Percentiles rank a stretch among this genome's conserved stretches.
phyloP scores from a whole-genome alignment of 202 grass and related monocot genomes.

The Digitaria exilis region DNA sequence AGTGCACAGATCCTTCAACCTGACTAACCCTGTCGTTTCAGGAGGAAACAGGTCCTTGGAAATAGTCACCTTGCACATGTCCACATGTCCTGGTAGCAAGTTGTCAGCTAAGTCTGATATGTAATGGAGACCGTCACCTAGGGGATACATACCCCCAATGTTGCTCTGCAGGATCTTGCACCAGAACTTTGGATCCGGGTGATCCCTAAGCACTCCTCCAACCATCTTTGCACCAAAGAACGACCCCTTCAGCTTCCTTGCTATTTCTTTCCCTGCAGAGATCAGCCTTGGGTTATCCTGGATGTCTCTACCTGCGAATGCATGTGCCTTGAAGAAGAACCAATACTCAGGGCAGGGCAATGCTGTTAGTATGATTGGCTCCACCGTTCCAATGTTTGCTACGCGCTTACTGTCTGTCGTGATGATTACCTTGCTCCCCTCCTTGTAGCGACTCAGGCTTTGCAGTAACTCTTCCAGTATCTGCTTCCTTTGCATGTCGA shows the following conservation, averaged over 20 bases:
- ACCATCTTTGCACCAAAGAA: conserved; percentile 33
- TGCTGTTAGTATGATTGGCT: neutral
- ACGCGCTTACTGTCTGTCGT: neutral
- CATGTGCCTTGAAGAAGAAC: conserved; percentile 18
- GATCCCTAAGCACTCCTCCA: conserved; percentile 19
- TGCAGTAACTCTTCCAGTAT: neutral
- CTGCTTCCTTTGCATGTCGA: neutral
- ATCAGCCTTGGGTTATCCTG: conserved; percentile 20
- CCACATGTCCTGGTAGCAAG: neutral
- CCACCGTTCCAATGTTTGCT: neutral
- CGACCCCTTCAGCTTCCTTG: conserved; percentile 35
- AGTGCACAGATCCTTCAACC: neutral
- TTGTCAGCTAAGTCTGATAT: neutral
- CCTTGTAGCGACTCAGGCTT: neutral
- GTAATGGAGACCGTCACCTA: neutral
- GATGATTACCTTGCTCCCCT: conserved; percentile 38
- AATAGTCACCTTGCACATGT: neutral
- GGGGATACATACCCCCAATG: neutral
- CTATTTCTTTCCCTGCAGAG: conserved; percentile 29
- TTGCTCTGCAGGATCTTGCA: neutral
- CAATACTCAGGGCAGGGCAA: conserved; percentile 30
- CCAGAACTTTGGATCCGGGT: neutral
- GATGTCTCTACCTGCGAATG: conserved; percentile 21
- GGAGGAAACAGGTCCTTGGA: neutral
- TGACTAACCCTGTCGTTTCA: neutral